These are phyloP conservation scores for Alternaria panax DNA, from an alignment of 2,329 filamentous ascomycete species.

Conservation along the genomic window DNA sequence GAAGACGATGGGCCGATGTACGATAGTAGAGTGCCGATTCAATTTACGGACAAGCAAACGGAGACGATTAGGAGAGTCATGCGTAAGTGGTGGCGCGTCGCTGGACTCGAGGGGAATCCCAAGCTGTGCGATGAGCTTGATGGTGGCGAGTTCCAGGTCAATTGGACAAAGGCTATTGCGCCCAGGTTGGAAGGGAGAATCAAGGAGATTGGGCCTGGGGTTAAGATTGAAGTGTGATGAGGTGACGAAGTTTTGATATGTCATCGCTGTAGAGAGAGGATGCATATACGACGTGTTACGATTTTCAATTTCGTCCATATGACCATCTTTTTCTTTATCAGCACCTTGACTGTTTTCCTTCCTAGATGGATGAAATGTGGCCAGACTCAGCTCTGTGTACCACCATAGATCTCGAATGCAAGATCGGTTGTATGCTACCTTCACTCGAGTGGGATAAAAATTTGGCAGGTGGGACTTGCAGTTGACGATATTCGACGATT, in stretches of 20 bases:
- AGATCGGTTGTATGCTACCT: too few relatives aligned
- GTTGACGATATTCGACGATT: background rate
- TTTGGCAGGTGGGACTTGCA: background rate
- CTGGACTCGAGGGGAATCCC: constrained; percentile 64
- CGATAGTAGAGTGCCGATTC: constrained; percentile 55
- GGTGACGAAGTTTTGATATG: background rate
- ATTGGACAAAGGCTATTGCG: constrained; percentile 83
- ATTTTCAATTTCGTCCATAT: background rate
- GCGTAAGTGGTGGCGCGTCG: constrained; percentile 74
- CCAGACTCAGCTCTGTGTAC: too few relatives aligned
- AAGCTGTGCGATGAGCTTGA: constrained; percentile 63
- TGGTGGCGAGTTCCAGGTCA: constrained; percentile 66
- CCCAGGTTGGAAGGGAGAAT: constrained; percentile 82
- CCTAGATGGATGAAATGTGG: too few relatives aligned
- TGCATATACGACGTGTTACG: background rate
- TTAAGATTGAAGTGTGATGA: background rate
- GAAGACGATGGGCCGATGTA: constrained; percentile 51
- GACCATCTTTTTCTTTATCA: too few relatives aligned
- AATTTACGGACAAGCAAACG: constrained; percentile 53
- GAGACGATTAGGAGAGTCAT: constrained; percentile 73
- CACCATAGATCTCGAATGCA: too few relatives aligned
- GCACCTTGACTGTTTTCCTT: too few relatives aligned
- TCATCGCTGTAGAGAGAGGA: background rate
- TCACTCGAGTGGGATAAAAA: too few relatives aligned
- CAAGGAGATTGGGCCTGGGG: constrained; percentile 33